Evolutionary conservation across 1,139 yeast genomes (phyloP).

Genomic region (Zygoascus meyerae): DNA sequence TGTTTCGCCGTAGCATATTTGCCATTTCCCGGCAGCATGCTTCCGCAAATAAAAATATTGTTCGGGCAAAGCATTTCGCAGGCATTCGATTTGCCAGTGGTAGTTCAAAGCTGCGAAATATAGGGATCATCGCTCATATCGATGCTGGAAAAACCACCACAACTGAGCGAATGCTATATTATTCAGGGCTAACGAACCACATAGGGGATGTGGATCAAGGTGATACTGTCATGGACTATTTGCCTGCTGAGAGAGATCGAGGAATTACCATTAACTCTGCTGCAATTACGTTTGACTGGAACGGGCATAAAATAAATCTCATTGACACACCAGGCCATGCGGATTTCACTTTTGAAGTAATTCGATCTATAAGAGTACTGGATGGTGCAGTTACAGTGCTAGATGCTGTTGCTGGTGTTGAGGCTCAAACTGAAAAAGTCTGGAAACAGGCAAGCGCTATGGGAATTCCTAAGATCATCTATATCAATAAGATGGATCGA

Average conservation of each 20-base stretch:
- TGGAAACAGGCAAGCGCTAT: slow-evolving; percentile 81
- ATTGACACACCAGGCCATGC: slow-evolving; percentile 99
- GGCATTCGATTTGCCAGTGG: neutral
- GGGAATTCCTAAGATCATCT: slow-evolving; percentile 67
- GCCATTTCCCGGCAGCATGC: no score
- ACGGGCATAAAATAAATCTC: slow-evolving; percentile 64
- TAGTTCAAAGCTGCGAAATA: slow-evolving; percentile 44
- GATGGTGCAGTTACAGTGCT: slow-evolving; percentile 92
- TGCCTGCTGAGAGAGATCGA: slow-evolving; percentile 84
- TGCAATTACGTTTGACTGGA: slow-evolving; percentile 90
- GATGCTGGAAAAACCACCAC: slow-evolving; percentile 90
- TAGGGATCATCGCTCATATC: slow-evolving; percentile 80
- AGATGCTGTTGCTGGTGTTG: slow-evolving; percentile 97
- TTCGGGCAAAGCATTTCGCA: no score
- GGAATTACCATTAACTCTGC: slow-evolving; percentile 98
- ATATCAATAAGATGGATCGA: slow-evolving; percentile 92
- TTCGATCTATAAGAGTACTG: slow-evolving; percentile 76
- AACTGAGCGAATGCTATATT: slow-evolving; percentile 85
- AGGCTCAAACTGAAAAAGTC: slow-evolving; percentile 95
- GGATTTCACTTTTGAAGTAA: slow-evolving; percentile 93
- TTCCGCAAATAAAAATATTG: no score
- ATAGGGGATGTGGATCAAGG: slow-evolving; percentile 97
- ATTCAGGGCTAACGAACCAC: slow-evolving; percentile 70
- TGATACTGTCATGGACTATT: slow-evolving; percentile 89
- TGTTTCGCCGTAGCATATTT: no score